These are phyloP conservation scores for Dendrothele bispora DNA, from an alignment of 768 basidiomycete species.

Conservation along the genomic window DNA sequence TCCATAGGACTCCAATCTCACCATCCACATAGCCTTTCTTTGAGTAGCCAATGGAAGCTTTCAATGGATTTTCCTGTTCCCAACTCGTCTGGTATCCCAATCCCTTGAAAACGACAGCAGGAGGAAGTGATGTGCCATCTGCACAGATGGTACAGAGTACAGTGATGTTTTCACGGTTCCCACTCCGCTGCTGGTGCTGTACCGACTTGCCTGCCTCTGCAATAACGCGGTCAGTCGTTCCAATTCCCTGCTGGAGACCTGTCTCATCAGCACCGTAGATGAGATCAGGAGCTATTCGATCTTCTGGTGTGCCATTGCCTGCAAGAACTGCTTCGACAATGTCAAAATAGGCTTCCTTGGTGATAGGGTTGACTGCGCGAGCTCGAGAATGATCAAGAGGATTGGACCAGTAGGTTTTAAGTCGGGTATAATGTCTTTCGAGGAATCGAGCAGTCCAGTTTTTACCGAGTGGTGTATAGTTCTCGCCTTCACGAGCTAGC, in stretches of 20 bases:
- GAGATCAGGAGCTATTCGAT: background rate
- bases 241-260: conserved; percentile 10
- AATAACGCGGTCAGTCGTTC: conserved; percentile 8
- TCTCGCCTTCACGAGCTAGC: background rate
- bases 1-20: conserved; percentile 17
- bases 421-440: background rate
- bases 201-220: background rate
- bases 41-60: no score
- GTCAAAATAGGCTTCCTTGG: background rate
- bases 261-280: conserved; percentile 18
- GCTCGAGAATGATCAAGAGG: background rate
- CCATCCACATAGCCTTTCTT: conserved; percentile 23
- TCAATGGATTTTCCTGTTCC: conserved; percentile 25
- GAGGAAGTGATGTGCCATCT: conserved; percentile 16
- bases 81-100: conserved; percentile 19
- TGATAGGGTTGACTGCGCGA: conserved; percentile 1
- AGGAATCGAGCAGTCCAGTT: background rate
- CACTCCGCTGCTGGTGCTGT: conserved; percentile 17
- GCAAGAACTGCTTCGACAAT: background rate
- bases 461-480: background rate
- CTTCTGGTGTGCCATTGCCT: no score
- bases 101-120: conserved; percentile 23
- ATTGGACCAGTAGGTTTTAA: conserved; percentile 1
- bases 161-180: conserved; percentile 23
- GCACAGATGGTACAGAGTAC: conserved; percentile 22